Conservation (phyloP, 495 filamentous ascomycete species). For the Durotheca rogersii region DNA sequence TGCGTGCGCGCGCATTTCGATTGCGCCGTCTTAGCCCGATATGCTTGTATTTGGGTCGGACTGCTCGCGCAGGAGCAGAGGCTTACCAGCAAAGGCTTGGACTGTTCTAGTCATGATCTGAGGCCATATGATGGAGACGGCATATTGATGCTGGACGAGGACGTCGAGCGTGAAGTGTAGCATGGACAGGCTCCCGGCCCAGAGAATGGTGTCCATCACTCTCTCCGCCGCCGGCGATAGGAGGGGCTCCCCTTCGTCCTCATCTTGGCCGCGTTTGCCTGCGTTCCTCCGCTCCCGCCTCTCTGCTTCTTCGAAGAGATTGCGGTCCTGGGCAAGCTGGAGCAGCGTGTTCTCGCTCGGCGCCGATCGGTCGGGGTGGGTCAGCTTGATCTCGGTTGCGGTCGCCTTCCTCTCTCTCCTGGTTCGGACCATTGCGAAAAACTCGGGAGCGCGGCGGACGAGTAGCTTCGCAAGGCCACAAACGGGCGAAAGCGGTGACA, state of each 20-base stretch:
- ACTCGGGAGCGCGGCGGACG: too few relatives aligned
- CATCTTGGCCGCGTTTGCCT: conserved; percentile 38
- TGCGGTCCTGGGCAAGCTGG: conserved; percentile 61
- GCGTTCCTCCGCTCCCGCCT: conserved; percentile 32
- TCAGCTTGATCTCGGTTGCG: conserved; percentile 54
- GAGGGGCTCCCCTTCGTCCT: conserved; percentile 30
- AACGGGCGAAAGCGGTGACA: too few relatives aligned
- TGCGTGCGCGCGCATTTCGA: too few relatives aligned
- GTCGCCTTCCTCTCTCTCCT: conserved; percentile 50
- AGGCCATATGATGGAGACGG: conserved; percentile 62
- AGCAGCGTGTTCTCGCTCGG: conserved; percentile 61
- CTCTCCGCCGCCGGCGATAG: conserved; percentile 51
- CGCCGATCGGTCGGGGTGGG: conserved; percentile 58
- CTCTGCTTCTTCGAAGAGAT: conserved; percentile 48
- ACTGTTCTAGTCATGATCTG: conserved; percentile 54
- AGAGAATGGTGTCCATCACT: conserved; percentile 62
- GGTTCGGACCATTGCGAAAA: conserved; percentile 44
- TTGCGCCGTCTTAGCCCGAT: conserved; percentile 23
- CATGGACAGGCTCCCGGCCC: conserved; percentile 69
- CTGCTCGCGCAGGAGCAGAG: not conserved
- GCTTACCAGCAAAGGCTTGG: conserved; percentile 53
- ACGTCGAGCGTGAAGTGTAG: conserved; percentile 87
- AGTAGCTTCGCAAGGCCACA: too few relatives aligned
- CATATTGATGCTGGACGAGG: conserved; percentile 89
- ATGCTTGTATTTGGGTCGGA: not conserved